Conservation (phyloP, 208 protist species). For the Angomonas deanei region DNA sequence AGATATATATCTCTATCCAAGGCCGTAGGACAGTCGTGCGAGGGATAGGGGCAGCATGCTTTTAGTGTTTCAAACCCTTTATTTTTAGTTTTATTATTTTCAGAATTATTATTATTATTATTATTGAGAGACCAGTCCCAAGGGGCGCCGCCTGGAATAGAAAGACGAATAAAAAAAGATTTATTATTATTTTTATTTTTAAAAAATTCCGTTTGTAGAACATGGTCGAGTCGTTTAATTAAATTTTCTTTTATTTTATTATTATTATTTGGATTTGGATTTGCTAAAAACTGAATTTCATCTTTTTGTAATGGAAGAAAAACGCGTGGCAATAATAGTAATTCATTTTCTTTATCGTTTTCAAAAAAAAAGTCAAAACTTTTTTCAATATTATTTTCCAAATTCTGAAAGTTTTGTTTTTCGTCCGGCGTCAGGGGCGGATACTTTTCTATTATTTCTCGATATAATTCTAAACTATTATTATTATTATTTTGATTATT, state of each 20-base stretch:
- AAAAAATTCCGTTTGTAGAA: slow-evolving; percentile 10
- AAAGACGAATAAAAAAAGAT: slow-evolving; percentile 56
- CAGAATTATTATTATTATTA: slow-evolving; percentile 4
- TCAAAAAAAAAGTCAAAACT: not conserved
- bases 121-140: slow-evolving; percentile 66
- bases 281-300: not conserved
- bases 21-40: slow-evolving; percentile 69
- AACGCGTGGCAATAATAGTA: not conserved
- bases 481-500: too few relatives aligned
- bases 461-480: too few relatives aligned
- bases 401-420: not conserved
- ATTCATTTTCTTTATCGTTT: not conserved
- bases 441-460: too few relatives aligned
- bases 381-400: not conserved
- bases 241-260: not conserved
- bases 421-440: not conserved
- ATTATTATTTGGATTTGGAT: too few relatives aligned
- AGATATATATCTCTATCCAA: slow-evolving; percentile 75
- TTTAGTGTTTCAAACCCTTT: slow-evolving; percentile 40
- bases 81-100: not conserved
- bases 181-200: not conserved
- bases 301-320: not conserved
- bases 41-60: slow-evolving; percentile 47
- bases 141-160: slow-evolving; percentile 66
- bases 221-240: not conserved